phyloP scores from a whole-genome alignment of 2,329 filamentous ascomycete genomes.

The Xylariomycetidae sp. region DNA sequence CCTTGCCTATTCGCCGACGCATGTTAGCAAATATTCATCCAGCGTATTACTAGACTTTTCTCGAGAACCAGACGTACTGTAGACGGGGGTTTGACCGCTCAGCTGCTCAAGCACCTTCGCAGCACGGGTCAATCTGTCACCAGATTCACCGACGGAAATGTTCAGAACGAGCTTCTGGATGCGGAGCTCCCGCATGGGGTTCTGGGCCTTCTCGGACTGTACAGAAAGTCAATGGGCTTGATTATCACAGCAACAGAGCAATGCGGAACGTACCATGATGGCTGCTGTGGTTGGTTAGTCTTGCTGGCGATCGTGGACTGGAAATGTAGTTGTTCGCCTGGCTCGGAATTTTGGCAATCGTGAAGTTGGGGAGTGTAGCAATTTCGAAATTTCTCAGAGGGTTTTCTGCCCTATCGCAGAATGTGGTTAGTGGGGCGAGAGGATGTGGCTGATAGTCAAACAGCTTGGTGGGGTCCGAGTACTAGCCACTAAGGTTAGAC shows the following conservation, averaged over 20 bases:
- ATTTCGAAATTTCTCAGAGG: slow-evolving; percentile 16
- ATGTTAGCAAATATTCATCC: too few relatives aligned
- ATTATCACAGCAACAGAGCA: too few relatives aligned
- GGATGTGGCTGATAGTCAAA: slow-evolving; percentile 16
- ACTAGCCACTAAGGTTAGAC: too few relatives aligned
- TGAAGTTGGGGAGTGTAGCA: neutral
- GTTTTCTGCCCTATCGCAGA: slow-evolving; percentile 24
- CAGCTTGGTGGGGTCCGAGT: slow-evolving; percentile 18
- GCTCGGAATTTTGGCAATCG: slow-evolving; percentile 10
- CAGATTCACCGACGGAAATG: slow-evolving; percentile 97
- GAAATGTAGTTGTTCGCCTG: slow-evolving; percentile 8
- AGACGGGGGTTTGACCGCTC: slow-evolving; percentile 98
- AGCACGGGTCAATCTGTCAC: slow-evolving; percentile 99
- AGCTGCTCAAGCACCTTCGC: slow-evolving; percentile 99
- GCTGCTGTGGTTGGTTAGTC: slow-evolving; percentile 26
- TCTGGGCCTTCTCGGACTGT: slow-evolving; percentile 79
- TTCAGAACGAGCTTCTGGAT: slow-evolving; percentile 70
- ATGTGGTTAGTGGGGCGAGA: slow-evolving; percentile 10
- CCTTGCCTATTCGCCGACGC: slow-evolving; percentile 98
- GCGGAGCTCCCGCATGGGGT: slow-evolving; percentile 99
- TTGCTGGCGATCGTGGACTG: slow-evolving; percentile 11
- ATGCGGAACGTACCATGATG: slow-evolving; percentile 33
- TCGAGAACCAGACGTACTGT: slow-evolving; percentile 80
- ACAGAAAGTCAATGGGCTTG: too few relatives aligned
- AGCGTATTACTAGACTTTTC: too few relatives aligned